phyloP scores from a whole-genome alignment of 495 filamentous ascomycete species.

The Pyronema domesticum region DNA sequence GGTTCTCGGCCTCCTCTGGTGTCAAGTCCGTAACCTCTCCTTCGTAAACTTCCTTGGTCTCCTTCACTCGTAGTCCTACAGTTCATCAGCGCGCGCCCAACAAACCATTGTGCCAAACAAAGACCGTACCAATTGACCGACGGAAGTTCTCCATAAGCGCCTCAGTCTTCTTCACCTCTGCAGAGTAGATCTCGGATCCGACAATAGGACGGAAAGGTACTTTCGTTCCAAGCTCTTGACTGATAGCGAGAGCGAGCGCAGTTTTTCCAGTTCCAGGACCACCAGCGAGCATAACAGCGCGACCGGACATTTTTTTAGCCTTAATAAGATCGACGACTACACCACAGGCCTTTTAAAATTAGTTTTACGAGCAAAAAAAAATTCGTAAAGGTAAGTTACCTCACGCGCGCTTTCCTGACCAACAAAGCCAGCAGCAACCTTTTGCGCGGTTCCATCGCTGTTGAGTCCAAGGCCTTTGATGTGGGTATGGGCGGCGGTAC shows the following conservation, averaged over 20 bases:
- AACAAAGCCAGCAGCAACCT: constrained; percentile 82
- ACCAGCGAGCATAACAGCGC: constrained; percentile 86
- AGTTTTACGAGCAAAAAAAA: neutral
- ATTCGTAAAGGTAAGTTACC: constrained; percentile 29
- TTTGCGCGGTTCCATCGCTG: constrained; percentile 67
- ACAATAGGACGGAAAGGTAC: constrained; percentile 93
- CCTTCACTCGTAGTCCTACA: constrained; percentile 96
- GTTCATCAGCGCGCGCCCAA: constrained; percentile 18
- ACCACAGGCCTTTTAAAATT: constrained; percentile 32
- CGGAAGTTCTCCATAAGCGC: constrained; percentile 94
- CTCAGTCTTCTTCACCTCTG: constrained; percentile 98
- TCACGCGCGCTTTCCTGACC: constrained; percentile 93
- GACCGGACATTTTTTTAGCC: constrained; percentile 91
- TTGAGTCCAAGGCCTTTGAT: constrained; percentile 92
- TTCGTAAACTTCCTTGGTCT: constrained; percentile 5
- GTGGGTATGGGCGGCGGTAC: constrained; percentile 96
- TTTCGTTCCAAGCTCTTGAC: constrained; percentile 80
- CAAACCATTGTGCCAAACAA: neutral
- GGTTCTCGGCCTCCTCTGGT: constrained; percentile 40
- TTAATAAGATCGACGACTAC: constrained; percentile 97
- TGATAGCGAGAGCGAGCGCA: constrained; percentile 97
- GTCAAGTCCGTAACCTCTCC: constrained; percentile 3
- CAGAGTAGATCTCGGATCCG: constrained; percentile 88
- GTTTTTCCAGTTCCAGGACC: constrained; percentile 98
- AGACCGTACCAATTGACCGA: constrained; percentile 74